These are phyloP conservation scores for Thraustotheca clavata DNA, from an alignment of 352 stramenopile species.

Conservation along the genomic window DNA sequence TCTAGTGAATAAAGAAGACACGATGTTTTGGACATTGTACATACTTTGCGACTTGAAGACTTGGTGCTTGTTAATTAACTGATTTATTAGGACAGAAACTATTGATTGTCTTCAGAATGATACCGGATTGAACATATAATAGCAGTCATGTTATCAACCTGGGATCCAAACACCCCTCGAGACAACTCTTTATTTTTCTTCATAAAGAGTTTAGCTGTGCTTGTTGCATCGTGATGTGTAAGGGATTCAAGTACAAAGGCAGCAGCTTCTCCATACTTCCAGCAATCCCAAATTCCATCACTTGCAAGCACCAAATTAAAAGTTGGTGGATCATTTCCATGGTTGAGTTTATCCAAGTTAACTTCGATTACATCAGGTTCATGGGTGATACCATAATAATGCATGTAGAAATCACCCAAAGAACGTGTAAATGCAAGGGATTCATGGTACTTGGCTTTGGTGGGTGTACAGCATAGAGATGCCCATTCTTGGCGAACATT, in stretches of 20 bases:
- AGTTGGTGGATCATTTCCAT: conserved; percentile 19
- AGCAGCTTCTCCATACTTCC: conserved; percentile 70
- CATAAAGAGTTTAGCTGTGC: conserved; percentile 40
- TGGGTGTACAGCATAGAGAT: conserved; percentile 66
- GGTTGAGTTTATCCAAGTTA: conserved; percentile 28
- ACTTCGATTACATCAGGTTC: conserved; percentile 52
- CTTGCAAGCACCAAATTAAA: conserved; percentile 64
- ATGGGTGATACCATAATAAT: conserved; percentile 68
- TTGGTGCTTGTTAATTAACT: no score
- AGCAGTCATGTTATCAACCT: conserved; percentile 86
- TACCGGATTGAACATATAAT: conserved; percentile 45
- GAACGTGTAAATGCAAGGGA: conserved; percentile 83
- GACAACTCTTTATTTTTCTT: conserved; percentile 49
- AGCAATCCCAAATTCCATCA: conserved; percentile 87
- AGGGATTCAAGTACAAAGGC: conserved; percentile 33
- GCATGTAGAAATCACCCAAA: conserved; percentile 83
- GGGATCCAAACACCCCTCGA: conserved; percentile 57
- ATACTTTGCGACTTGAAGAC: no score
- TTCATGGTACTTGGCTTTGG: conserved; percentile 57
- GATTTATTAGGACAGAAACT: no score
- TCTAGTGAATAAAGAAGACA: no score
- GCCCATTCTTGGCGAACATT: conserved; percentile 90
- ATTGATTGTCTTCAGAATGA: neutral
- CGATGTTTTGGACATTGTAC: no score
- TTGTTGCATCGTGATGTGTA: conserved; percentile 24